Base-by-base conservation (phyloP, 306 rosid genomes). In the Inga leiocalycina region DNA sequence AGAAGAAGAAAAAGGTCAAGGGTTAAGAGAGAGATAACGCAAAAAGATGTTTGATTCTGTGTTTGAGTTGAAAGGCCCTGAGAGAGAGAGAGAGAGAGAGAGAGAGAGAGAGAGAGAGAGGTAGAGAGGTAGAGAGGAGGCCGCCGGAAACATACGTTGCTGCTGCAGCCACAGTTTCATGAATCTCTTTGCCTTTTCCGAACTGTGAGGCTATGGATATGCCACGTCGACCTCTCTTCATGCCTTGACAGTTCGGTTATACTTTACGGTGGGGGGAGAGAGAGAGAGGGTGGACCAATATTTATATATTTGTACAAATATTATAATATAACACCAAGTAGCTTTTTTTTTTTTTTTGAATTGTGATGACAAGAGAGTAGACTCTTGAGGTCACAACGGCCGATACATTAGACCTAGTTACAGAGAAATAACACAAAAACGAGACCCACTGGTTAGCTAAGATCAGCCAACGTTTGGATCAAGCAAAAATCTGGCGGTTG, bases 151-250 rank as follows among this genome's bases (percentile, higher is more conserved):
- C 81, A 84, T 57, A 78, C 19, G 20, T 8, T 72, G 41, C 32
- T 72, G 41, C 32, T 32, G 71, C 72, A 45, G 35, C 65, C 82
- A 80, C 43, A 76, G 84, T 68, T 76, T 75, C 86, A 51, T 30
- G 89, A 76, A 83, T 80, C 49, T 51, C 35, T 44, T 14, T 2
- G 54, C 75, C 70, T 52, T 68, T 82, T 67, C 13, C 7, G 48
- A 30, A 49, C 65, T 76, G 75, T 66, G 80, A 89, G 98, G 98
- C 52, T 35, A 24, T 65, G 74, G 71, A 81, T 7, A 11, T 13
- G 84, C 93, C 95, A 91, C 95, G 98, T 92, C 83, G 77, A 69
- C 78, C 32, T 77, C 43, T 13, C 69, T 30, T 39, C 80, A 81
- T 81, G 85, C 90, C 43, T 39, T 39, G 8, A 39, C 6, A 0